Base-by-base conservation (phyloP, 2,329 filamentous ascomycete species). In the Cladophialophora chaetospira region DNA sequence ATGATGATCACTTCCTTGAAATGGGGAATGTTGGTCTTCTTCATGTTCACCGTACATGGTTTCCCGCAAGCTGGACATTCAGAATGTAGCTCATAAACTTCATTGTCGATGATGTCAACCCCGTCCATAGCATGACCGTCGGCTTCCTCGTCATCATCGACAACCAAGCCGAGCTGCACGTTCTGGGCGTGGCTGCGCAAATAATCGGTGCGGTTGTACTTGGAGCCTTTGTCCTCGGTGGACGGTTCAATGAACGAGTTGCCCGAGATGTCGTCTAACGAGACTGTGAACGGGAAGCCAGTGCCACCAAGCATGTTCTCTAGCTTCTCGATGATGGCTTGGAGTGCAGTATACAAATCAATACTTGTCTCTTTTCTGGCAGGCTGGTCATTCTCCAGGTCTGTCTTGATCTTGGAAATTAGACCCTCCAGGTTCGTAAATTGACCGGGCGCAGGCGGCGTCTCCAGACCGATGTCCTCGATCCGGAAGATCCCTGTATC, bases 1-100 rank as follows among this genome's bases (percentile, higher is more conserved):
- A 96, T 97, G 67, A 99, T 81, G 36, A 97, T 87, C 2, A 99
- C 94, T 70, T 97, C 90, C 76, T 97, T 96, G 79, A 99, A 99
- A 76, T 96, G 88, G 0, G 94, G 94, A 61, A 99, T 97, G 68
- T 96, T 91, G 55, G 97, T 91, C 87, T 96, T 96, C 79, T 97
- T 96, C 91, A 97, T 97, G 74, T 96, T 92, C 8, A 95, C 96
- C 3, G 86, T 85, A 75, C 92, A 97, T 3, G 85, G 77, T 73
- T 89, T 89, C 69, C 87, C 86, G 79, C 94, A 99, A 60, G 90
- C 93, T 0, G 94, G 94, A 73, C 94, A 99, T 56, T 86, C 89
- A 5, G 92, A 88, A 2, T 93, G 93, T 76, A 99, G 94, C 57
- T 86, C 87, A 78, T 97, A 97, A 25, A 97, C 88, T 72, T 96